A percentile compares a stretch with the other conserved stretches of the same genome.
These are phyloP conservation scores for Erythrobasidium hasegawianum DNA, from an alignment of 1,284 basidiomycete species.

Conservation along the genomic window DNA sequence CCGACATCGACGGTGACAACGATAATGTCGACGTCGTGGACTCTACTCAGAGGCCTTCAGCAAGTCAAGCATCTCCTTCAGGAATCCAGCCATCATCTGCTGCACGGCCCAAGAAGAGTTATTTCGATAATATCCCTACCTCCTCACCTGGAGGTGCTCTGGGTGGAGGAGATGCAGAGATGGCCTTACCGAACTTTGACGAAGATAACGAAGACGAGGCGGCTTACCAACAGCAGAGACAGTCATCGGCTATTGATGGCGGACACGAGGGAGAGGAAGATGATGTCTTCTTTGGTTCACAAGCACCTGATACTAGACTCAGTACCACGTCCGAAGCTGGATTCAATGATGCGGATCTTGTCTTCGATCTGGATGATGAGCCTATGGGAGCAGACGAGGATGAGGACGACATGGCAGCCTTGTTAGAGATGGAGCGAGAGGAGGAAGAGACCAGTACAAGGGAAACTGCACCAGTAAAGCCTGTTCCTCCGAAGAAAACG, in stretches of 20 bases:
- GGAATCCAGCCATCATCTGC: not conserved
- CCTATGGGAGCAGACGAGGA: constrained; percentile 24
- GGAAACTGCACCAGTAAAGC: too few species aligned
- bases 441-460: too few species aligned
- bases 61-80: not conserved
- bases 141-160: constrained; percentile 30
- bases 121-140: constrained; percentile 32
- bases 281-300: constrained; percentile 5
- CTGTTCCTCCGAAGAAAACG: too few species aligned
- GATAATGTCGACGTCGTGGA: constrained; percentile 3
- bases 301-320: not conserved
- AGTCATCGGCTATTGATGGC: too few species aligned
- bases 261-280: not conserved
- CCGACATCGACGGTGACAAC: constrained; percentile 8
- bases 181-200: constrained; percentile 8
- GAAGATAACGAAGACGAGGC: constrained; percentile 4
- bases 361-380: constrained; percentile 27
- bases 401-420: constrained; percentile 9
- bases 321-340: constrained; percentile 21
- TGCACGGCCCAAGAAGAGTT: constrained; percentile 18
- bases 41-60: not conserved
- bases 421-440: constrained; percentile 30
- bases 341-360: constrained; percentile 32
- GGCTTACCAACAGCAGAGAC: not conserved
- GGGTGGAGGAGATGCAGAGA: constrained; percentile 12